A percentile compares a stretch with the other conserved stretches of the same genome.
Conservation (phyloP, 2,329 filamentous ascomycete species). For the Apiospora marii region DNA sequence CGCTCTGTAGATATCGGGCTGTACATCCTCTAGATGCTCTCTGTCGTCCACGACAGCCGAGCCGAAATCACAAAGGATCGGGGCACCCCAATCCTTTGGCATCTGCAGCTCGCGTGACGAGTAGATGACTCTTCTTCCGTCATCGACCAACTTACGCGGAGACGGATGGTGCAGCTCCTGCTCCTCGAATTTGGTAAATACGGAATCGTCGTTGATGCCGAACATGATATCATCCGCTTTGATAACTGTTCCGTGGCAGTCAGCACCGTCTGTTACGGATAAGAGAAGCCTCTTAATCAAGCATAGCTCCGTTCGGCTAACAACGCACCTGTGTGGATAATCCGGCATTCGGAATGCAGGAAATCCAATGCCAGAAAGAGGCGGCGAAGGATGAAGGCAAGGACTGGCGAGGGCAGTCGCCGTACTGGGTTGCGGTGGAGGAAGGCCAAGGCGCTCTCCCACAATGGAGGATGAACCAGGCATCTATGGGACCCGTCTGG, state of each 20-base stretch:
- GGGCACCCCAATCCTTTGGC: constrained; percentile 37
- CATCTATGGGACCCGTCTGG: constrained; percentile 47
- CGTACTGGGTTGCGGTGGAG: constrained; percentile 48
- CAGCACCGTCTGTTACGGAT: constrained; percentile 1
- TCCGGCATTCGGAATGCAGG: constrained; percentile 53
- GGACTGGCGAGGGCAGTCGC: constrained; percentile 44
- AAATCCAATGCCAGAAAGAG: constrained; percentile 55
- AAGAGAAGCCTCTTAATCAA: neutral
- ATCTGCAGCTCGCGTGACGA: constrained; percentile 46
- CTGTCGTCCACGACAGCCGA: constrained; percentile 47
- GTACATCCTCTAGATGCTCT: constrained; percentile 46
- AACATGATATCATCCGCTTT: constrained; percentile 58
- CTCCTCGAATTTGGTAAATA: constrained; percentile 50
- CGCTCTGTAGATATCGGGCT: constrained; percentile 50
- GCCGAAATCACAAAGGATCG: constrained; percentile 59
- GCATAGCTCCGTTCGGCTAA: neutral
- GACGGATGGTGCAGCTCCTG: constrained; percentile 48
- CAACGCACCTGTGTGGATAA: constrained; percentile 54
- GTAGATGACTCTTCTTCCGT: constrained; percentile 52
- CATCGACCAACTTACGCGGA: constrained; percentile 51
- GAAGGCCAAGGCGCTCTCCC: constrained; percentile 50
- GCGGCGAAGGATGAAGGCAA: constrained; percentile 46
- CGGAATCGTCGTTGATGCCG: constrained; percentile 47
- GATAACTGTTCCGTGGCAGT: constrained; percentile 44
- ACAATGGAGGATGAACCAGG: constrained; percentile 51